phyloP scores from a whole-genome alignment of 1,284 basidiomycete genomes.

The Psilocybe mexicana region DNA sequence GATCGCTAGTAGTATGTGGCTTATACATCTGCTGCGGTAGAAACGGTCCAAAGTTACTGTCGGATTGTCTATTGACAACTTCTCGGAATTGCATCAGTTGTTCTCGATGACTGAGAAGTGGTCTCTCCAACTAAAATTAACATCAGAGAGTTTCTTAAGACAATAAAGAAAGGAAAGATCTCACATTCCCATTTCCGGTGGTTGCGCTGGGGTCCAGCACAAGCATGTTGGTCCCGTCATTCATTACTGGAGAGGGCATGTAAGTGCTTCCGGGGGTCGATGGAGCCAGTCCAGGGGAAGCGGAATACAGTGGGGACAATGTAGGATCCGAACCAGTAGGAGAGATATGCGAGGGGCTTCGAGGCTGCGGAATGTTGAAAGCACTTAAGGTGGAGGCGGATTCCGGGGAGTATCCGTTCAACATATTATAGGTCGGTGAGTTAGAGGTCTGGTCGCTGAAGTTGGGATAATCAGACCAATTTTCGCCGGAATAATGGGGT shows the following conservation, averaged over 20 bases:
- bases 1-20: conserved; percentile 73
- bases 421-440: conserved; percentile 6
- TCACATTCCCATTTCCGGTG: conserved; percentile 2
- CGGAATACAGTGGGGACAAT: conserved; percentile 19
- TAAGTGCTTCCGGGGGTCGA: conserved; percentile 19
- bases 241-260: conserved; percentile 15
- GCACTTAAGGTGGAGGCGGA: neutral
- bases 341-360: conserved; percentile 12
- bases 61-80: conserved; percentile 35
- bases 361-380: conserved; percentile 1
- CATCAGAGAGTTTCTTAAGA: conserved; percentile 4
- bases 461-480: neutral
- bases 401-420: conserved; percentile 13
- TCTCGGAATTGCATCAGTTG: conserved; percentile 44
- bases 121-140: conserved; percentile 13
- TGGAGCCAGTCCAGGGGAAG: conserved; percentile 18
- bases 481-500: neutral
- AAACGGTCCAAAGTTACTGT: conserved; percentile 40
- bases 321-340: conserved; percentile 18
- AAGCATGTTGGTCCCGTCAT: conserved; percentile 16
- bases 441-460: conserved; percentile 7
- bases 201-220: conserved; percentile 8
- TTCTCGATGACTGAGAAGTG: conserved; percentile 38
- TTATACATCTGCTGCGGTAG: conserved; percentile 69
- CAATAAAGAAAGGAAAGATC: neutral